Conservation (phyloP, 2,329 filamentous ascomycete genomes). For the Setomelanomma holmii region DNA sequence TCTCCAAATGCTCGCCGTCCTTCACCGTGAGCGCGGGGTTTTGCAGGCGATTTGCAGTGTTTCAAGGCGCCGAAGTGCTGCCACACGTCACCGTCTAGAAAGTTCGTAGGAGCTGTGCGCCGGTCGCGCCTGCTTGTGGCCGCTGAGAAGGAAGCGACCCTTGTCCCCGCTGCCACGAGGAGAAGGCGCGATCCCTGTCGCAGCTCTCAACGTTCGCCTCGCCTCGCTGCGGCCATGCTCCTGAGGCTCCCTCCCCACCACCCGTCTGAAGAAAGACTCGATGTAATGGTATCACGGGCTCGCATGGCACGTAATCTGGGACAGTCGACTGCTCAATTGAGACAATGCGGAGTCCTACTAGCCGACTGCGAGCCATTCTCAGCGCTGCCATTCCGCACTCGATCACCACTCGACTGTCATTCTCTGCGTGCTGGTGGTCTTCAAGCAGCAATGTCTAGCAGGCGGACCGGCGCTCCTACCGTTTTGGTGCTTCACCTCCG, state of each 20-base stretch:
- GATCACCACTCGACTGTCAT: not conserved
- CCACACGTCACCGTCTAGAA: not conserved
- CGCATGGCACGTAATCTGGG: no score
- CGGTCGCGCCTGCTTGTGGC: not conserved
- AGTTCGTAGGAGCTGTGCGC: not conserved
- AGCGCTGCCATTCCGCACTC: not conserved
- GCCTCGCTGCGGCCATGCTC: not conserved
- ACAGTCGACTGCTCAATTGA: no score
- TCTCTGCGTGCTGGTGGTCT: not conserved
- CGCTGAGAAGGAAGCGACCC: not conserved
- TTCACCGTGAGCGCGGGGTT: no score
- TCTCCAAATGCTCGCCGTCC: no score
- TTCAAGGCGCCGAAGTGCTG: not conserved
- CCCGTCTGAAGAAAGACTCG: not conserved
- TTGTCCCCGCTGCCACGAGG: conserved; percentile 1
- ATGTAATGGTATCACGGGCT: no score
- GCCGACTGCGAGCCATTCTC: not conserved
- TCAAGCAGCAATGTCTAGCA: conserved; percentile 7
- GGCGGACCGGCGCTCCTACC: conserved; percentile 9
- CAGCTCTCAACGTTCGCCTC: conserved; percentile 1
- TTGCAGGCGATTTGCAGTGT: no score
- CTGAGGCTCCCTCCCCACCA: conserved; percentile 1
- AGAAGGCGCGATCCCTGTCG: not conserved
- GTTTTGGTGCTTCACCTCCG: conserved; percentile 10
- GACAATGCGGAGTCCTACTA: no score